Evolutionary conservation across 2,329 filamentous ascomycete genomes (phyloP).

Genomic region (Scytalidium lignicola): DNA sequence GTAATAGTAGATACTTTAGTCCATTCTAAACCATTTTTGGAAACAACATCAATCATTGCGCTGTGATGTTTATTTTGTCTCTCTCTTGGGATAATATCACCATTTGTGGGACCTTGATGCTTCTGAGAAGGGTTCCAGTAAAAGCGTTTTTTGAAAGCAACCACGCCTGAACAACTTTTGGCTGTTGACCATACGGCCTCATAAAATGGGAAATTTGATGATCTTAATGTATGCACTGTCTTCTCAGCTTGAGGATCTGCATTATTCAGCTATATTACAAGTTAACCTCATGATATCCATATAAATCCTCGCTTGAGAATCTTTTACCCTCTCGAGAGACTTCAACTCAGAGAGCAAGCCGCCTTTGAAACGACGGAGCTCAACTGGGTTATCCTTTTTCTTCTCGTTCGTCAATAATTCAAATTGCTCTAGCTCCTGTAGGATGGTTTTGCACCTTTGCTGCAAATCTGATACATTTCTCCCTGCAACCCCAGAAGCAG

Average conservation of each 20-base stretch:
- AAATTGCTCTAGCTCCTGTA: constrained; percentile 40
- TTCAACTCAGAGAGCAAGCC: constrained; percentile 42
- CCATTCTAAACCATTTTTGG: constrained; percentile 59
- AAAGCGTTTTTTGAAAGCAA: constrained; percentile 52
- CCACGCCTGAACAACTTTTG: constrained; percentile 50
- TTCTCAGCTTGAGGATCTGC: constrained; percentile 24
- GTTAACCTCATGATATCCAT: neutral
- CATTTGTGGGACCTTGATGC: constrained; percentile 10
- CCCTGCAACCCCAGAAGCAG: constrained; percentile 6
- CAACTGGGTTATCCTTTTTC: constrained; percentile 41
- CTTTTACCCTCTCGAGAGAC: constrained; percentile 37
- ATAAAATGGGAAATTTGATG: constrained; percentile 62
- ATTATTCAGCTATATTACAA: constrained; percentile 13
- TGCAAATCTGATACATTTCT: constrained; percentile 21
- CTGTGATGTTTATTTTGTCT: constrained; percentile 21
- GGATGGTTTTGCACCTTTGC: constrained; percentile 27
- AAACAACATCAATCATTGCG: constrained; percentile 60
- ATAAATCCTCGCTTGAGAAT: neutral
- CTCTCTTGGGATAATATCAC: constrained; percentile 9
- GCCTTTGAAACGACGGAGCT: constrained; percentile 43
- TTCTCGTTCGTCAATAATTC: constrained; percentile 34
- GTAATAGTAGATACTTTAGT: constrained; percentile 63
- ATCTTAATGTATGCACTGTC: constrained; percentile 51
- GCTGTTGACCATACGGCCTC: constrained; percentile 58
- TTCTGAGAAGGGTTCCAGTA: constrained; percentile 35